Evolutionary conservation across 176 grass and related monocot species (phyloP).

Genomic region (Ensete ventricosum): DNA sequence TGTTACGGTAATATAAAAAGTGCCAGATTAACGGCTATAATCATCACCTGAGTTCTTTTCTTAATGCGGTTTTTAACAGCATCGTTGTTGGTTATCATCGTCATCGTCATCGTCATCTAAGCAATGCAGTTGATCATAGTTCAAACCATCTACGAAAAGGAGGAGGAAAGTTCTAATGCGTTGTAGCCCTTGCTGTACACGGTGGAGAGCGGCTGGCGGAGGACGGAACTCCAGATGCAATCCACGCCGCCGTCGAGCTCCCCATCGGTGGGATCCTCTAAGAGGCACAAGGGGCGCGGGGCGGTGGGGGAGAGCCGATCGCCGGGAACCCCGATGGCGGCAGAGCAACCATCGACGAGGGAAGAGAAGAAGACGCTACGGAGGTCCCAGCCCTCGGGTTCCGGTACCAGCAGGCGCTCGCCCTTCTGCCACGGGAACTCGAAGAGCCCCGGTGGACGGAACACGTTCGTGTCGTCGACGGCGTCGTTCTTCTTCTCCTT

Average conservation of each 20-base stretch:
- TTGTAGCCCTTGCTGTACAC: too few relatives aligned
- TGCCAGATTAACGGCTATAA: too few relatives aligned
- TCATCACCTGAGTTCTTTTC: too few relatives aligned
- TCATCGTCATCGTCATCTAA: too few relatives aligned
- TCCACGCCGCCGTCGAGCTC: neutral
- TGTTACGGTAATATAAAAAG: too few relatives aligned
- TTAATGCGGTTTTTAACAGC: too few relatives aligned
- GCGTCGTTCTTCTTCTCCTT: neutral
- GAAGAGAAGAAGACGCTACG: conserved; percentile 24
- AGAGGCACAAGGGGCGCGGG: neutral
- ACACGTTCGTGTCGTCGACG: neutral
- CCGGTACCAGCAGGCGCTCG: neutral
- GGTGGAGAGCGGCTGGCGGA: conserved; percentile 4
- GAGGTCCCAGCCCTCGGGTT: neutral
- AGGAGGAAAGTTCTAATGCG: too few relatives aligned
- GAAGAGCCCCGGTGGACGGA: conserved; percentile 13
- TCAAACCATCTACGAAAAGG: too few relatives aligned
- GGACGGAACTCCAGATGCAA: conserved; percentile 16
- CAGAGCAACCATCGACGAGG: neutral
- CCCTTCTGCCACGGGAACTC: conserved; percentile 21
- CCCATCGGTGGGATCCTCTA: neutral
- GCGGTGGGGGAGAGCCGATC: conserved; percentile 1
- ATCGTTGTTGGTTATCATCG: too few relatives aligned
- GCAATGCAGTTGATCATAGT: too few relatives aligned
- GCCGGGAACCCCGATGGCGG: neutral